Evolutionary conservation across 805 yeast species (phyloP).

Genomic region (Candida ficus): DNA sequence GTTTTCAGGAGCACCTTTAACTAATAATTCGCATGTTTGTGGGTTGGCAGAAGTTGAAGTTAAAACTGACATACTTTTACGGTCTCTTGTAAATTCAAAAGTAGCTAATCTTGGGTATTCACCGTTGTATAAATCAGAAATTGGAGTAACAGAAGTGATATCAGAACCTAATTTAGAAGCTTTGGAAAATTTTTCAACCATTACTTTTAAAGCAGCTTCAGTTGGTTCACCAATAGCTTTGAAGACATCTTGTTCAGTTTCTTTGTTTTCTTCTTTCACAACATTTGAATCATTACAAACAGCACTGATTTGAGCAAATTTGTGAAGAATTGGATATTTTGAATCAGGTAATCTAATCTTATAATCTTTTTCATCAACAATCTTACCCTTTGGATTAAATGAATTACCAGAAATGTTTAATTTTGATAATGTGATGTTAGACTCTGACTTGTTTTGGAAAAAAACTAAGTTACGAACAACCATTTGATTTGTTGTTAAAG

Average conservation of each 20-base stretch:
- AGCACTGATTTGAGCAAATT: constrained; percentile 25
- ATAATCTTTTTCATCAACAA: constrained; percentile 22
- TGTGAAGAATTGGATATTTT: constrained; percentile 29
- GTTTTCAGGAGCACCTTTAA: constrained; percentile 55
- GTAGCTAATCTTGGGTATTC: constrained; percentile 30
- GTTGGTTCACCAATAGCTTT: constrained; percentile 48
- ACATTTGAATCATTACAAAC: constrained; percentile 35
- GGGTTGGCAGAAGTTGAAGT: constrained; percentile 25
- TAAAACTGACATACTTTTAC: constrained; percentile 50
- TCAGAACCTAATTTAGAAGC: constrained; percentile 23
- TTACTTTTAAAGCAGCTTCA: constrained; percentile 47
- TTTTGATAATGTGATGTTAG: constrained; percentile 14
- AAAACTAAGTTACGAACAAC: constrained; percentile 30
- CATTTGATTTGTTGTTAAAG: constrained; percentile 50
- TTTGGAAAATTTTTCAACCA: constrained; percentile 27
- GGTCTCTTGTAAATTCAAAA: constrained; percentile 43
- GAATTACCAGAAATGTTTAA: constrained; percentile 37
- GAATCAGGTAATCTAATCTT: constrained; percentile 30
- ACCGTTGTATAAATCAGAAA: constrained; percentile 20
- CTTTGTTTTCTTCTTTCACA: constrained; percentile 6
- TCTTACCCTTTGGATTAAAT: constrained; percentile 25
- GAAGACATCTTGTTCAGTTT: constrained; percentile 28
- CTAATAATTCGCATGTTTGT: constrained; percentile 27
- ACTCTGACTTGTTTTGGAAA: constrained; percentile 25
- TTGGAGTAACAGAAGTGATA: constrained; percentile 28